Conservation (phyloP, 2,329 filamentous ascomycete genomes). For the Endothia cerciana region DNA sequence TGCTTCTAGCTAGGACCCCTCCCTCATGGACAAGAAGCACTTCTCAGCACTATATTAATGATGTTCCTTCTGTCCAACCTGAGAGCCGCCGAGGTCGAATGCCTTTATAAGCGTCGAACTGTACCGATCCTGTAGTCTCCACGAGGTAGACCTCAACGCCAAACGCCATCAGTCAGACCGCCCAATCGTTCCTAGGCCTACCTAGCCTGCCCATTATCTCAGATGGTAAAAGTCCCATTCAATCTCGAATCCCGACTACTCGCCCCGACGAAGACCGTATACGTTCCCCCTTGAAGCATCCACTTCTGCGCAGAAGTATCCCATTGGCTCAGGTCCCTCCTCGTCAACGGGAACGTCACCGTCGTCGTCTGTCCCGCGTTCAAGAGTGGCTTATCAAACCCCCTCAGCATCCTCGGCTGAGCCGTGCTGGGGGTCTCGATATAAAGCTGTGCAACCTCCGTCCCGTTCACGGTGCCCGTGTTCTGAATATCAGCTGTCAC, state of each 20-base stretch:
- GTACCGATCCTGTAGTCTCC: background rate
- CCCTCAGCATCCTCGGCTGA: constrained; percentile 64
- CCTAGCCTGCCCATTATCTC: background rate
- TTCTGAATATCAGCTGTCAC: constrained; percentile 48
- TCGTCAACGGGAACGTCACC: constrained; percentile 57
- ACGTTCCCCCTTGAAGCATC: constrained; percentile 53
- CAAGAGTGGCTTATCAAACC: constrained; percentile 65
- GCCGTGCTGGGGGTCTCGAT: constrained; percentile 46
- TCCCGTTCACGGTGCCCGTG: constrained; percentile 45
- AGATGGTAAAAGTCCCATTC: constrained; percentile 35
- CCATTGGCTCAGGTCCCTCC: constrained; percentile 71
- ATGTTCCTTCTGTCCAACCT: background rate
- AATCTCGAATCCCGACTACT: constrained; percentile 52
- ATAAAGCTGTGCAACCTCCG: constrained; percentile 54
- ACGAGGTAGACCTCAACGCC: background rate
- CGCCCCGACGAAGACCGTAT: constrained; percentile 49
- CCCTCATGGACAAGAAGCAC: background rate
- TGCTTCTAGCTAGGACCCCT: no score
- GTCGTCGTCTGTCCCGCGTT: constrained; percentile 47
- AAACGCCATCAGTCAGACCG: background rate
- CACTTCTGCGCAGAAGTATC: constrained; percentile 64
- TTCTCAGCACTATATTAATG: background rate
- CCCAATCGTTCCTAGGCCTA: background rate
- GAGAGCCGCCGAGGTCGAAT: no score
- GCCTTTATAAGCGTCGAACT: background rate